These are phyloP conservation scores for Yamadazyma oceani DNA, from an alignment of 1,139 yeast species.

Conservation along the genomic window DNA sequence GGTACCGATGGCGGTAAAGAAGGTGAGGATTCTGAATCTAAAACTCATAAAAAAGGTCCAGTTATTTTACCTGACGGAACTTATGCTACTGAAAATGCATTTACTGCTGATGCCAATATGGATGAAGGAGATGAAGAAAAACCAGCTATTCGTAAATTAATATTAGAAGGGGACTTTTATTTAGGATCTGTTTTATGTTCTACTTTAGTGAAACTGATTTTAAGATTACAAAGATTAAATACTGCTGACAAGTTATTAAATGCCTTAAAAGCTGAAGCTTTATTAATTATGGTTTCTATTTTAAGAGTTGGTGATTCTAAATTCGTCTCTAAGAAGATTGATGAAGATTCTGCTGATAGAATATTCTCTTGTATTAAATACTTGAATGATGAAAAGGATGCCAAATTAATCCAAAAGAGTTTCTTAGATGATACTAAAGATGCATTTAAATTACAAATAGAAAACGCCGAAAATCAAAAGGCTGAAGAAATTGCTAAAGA, in stretches of 20 bases:
- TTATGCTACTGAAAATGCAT: constrained; percentile 93
- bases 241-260: constrained; percentile 60
- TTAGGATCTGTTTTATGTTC: constrained; percentile 86
- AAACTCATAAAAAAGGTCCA: constrained; percentile 56
- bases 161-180: constrained; percentile 87
- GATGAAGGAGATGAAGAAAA: constrained; percentile 35
- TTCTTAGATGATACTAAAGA: constrained; percentile 86
- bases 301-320: constrained; percentile 86
- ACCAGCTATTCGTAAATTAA: constrained; percentile 80
- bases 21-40: constrained; percentile 22
- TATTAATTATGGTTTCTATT: constrained; percentile 87
- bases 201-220: constrained; percentile 82
- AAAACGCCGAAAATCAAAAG: constrained; percentile 53
- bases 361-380: constrained; percentile 80
- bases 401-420: constrained; percentile 57
- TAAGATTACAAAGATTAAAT: constrained; percentile 68
- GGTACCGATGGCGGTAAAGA: constrained; percentile 32
- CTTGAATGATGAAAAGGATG: constrained; percentile 64
- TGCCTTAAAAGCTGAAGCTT: constrained; percentile 92
- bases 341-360: constrained; percentile 94
- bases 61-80: constrained; percentile 96
- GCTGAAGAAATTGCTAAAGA: constrained; percentile 60
- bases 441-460: constrained; percentile 71
- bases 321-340: constrained; percentile 74
- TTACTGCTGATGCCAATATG: constrained; percentile 46